Base-by-base conservation (phyloP, 768 basidiomycete species). In the Mycena kentingensis region DNA sequence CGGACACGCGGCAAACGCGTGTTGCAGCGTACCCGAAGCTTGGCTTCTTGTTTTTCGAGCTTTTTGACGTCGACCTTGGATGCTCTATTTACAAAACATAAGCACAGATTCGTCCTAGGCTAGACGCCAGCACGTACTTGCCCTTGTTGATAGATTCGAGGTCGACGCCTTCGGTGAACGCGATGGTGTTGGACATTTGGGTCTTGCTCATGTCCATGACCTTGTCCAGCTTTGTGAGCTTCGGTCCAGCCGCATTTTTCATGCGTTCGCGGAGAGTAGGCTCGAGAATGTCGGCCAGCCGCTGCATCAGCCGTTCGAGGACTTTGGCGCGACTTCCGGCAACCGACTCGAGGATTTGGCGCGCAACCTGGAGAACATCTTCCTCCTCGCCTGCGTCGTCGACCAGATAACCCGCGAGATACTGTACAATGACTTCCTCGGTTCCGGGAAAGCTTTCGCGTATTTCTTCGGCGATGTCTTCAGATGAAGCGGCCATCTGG, bases 41-140 rank as follows among this genome's bases (percentile, higher is more conserved):
- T 99, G 1, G 93, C 93, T 70, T 99, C 97, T 62, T 93, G 90
- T 70, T 97, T 96, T 73, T 96, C 93, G 8, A 97, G 82, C 64
- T 95, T 95, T 72, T 94, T 96, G 54, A 97, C 82, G 73, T 97
- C 93, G 41, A 97, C 93, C 25, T 88, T 85, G 31, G 91, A 92
- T 28, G 89, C 90, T 72, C 93, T 91, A 24, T n/a, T 68, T 24
- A 52, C 32, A 51, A 26, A 37, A 44, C 31, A 45, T 45, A 13
- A 36, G 34, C 54, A 51, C 64, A 45, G 60, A 54, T 55, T 54
- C 49, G 45, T 48, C 27, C 47, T 46, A 38, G 18, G 46, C 31
- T 38, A 41, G 24, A 35, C 55, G 38, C 32, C 25, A 25, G 19
- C 12, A 73, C 69, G 67, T 75, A 92, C 90, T 94, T 94, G 76